These are phyloP conservation scores for Collybia nuda DNA, from an alignment of 768 basidiomycete genomes.

Conservation along the genomic window DNA sequence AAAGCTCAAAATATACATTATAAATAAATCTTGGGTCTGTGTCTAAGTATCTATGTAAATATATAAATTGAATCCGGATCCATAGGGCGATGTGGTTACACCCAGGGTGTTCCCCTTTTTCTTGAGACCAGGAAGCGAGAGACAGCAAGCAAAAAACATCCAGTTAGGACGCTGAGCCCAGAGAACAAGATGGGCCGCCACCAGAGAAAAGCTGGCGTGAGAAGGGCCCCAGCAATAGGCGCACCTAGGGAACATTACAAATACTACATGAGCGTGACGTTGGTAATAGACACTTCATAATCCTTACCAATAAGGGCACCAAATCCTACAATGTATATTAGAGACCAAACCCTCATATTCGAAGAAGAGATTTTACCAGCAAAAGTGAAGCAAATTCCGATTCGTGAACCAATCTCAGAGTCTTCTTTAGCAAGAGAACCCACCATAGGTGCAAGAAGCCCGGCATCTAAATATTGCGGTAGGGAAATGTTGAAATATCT, in stretches of 20 bases:
- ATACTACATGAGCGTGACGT: background rate
- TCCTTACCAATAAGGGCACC: conserved; percentile 19
- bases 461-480: conserved; percentile 31
- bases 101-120: conserved; percentile 14
- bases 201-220: conserved; percentile 16
- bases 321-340: conserved; percentile 10
- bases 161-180: conserved; percentile 12
- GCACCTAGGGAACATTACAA: conserved; percentile 8
- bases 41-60: no score
- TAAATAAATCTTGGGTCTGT: no score
- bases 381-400: conserved; percentile 48
- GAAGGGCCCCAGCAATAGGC: conserved; percentile 18
- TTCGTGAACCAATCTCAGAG: conserved; percentile 52
- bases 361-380: background rate
- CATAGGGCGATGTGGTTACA: conserved; percentile 3
- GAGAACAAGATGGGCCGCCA: conserved; percentile 17
- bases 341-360: background rate
- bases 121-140: conserved; percentile 14
- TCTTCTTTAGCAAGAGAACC: conserved; percentile 40
- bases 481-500: conserved; percentile 1
- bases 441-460: conserved; percentile 43
- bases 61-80: no score
- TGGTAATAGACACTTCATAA: background rate
- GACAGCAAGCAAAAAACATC: conserved; percentile 8
- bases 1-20: no score